Evolutionary conservation across 148 eudicot genomes (phyloP).

Genomic region (Rhododendron molle): DNA sequence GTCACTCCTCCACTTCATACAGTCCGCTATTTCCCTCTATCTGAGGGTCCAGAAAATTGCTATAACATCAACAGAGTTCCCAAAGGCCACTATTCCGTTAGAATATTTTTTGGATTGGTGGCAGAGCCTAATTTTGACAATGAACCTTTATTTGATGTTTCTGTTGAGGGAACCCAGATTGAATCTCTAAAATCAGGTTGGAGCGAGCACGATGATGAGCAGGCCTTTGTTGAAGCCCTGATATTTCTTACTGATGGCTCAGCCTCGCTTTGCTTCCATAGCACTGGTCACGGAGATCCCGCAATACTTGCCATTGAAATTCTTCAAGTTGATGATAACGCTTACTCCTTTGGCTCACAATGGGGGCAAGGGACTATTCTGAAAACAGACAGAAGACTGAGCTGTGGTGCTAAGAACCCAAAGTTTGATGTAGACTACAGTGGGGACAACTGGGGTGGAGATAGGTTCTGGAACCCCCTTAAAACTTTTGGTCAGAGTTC

Average conservation of each 20-base stretch:
- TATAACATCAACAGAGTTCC: constrained; percentile 70
- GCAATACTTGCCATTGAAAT: constrained; percentile 82
- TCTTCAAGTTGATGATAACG: constrained; percentile 72
- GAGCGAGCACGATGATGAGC: constrained; percentile 77
- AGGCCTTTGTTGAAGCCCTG: constrained; percentile 72
- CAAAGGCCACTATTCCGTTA: constrained; percentile 66
- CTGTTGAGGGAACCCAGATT: constrained; percentile 74
- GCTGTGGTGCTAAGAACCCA: constrained; percentile 54
- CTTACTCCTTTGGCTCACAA: constrained; percentile 63
- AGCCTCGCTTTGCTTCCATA: constrained; percentile 85
- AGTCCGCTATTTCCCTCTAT: constrained; percentile 80
- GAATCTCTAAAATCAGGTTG: constrained; percentile 78
- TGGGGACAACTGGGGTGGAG: constrained; percentile 92
- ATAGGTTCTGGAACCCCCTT: constrained; percentile 79
- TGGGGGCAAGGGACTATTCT: constrained; percentile 73
- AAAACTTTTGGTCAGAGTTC: constrained; percentile 48
- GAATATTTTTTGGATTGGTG: constrained; percentile 74
- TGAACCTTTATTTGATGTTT: constrained; percentile 89
- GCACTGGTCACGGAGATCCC: constrained; percentile 98
- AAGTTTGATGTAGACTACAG: constrained; percentile 77
- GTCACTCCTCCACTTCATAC: constrained; percentile 69
- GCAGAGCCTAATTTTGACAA: constrained; percentile 73
- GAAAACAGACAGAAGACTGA: constrained; percentile 61
- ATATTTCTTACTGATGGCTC: constrained; percentile 63
- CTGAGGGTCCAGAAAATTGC: constrained; percentile 92